Conservation (phyloP, 345 rosid genomes). For the Melaleuca alternifolia region DNA sequence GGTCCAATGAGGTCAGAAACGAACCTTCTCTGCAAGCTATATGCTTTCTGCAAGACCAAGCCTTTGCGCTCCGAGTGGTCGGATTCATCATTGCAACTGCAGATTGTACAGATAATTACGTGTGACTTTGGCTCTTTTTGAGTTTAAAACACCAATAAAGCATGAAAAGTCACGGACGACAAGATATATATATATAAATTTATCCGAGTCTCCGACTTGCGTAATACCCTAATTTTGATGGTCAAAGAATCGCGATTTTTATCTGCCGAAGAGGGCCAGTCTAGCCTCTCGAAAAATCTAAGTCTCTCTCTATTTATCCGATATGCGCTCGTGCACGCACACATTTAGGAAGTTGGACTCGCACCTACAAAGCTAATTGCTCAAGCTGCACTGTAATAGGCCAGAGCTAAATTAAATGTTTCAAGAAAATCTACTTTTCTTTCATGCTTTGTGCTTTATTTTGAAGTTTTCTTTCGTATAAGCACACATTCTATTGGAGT, state of each 20-base stretch:
- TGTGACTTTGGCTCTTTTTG: background rate
- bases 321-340: background rate
- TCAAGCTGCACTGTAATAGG: background rate
- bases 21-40: conserved; percentile 62
- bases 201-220: background rate
- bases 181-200: background rate
- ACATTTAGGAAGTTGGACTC: background rate
- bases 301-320: background rate
- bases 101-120: background rate
- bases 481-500: background rate
- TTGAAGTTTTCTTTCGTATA: background rate
- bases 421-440: background rate
- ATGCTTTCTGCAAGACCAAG: conserved; percentile 13
- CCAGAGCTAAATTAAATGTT: background rate
- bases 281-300: background rate
- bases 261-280: background rate
- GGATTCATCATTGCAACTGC: background rate
- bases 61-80: background rate
- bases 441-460: background rate
- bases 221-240: background rate
- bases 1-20: background rate
- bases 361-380: background rate
- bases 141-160: background rate
- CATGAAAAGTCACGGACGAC: background rate
- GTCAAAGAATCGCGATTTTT: too few species aligned